Evolutionary conservation across 225 moss, liverwort and hornwort species (phyloP).

Genomic region (Neckera pumila): DNA sequence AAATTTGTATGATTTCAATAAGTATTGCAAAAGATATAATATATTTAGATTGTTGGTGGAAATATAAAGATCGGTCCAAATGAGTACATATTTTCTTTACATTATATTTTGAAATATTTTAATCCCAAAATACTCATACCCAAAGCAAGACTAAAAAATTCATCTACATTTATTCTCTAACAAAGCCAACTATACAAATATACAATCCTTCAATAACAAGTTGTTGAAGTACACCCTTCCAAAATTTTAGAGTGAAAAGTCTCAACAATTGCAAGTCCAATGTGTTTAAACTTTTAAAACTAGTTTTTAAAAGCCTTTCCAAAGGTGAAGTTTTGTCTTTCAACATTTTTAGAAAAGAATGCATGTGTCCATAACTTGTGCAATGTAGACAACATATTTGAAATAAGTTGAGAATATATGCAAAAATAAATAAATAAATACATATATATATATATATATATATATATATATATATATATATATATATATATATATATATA

Average conservation of each 20-base stretch:
- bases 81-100: background rate
- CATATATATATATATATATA: too few relatives aligned
- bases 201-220: too few relatives aligned
- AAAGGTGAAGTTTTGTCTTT: background rate
- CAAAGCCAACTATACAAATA: background rate
- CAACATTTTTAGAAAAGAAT: background rate
- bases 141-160: background rate
- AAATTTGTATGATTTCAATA: background rate
- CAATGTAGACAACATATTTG: background rate
- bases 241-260: background rate
- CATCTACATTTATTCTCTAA: background rate
- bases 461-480: too few relatives aligned
- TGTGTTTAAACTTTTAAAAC: background rate
- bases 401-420: background rate
- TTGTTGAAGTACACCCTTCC: background rate
- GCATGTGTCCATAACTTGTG: background rate
- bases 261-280: background rate
- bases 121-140: background rate
- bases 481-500: too few relatives aligned
- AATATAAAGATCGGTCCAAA: accelerated
- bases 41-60: background rate
- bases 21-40: background rate
- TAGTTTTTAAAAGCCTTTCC: background rate
- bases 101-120: background rate
- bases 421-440: background rate